Conservation (phyloP, 106 monocot species). For the Apostasia shenzhenica region DNA sequence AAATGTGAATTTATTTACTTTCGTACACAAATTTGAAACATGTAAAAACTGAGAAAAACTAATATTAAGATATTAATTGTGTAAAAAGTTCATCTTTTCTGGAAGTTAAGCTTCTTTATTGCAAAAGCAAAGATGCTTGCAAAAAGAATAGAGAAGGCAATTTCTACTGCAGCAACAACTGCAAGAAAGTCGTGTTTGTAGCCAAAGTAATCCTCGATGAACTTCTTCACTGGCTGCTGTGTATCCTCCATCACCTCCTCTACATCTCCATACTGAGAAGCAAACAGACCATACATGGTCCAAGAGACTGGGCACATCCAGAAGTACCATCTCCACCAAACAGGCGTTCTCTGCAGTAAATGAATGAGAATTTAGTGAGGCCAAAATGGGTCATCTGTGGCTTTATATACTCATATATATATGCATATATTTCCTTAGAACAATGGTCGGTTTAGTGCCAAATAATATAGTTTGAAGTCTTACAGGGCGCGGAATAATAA, state of each 20-base stretch:
- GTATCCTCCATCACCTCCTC: neutral
- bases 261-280: conserved; percentile 20
- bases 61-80: too few relatives aligned
- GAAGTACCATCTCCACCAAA: conserved; percentile 28
- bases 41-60: too few relatives aligned
- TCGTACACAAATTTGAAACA: too few relatives aligned
- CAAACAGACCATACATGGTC: conserved; percentile 20
- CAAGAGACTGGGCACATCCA: conserved; percentile 24
- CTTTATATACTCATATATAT: too few relatives aligned
- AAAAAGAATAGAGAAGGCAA: conserved; percentile 20
- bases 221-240: neutral
- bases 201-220: conserved; percentile 6
- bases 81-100: conserved; percentile 11
- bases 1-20: too few relatives aligned
- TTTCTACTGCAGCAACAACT: conserved; percentile 1
- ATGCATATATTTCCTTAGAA: too few relatives aligned
- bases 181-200: conserved; percentile 19
- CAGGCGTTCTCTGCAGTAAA: conserved; percentile 17
- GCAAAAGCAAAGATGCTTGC: conserved; percentile 18
- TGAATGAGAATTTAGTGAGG: neutral
- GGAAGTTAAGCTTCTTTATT: conserved; percentile 23
- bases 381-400: neutral
- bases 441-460: too few relatives aligned
- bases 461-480: neutral
- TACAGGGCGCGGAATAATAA: conserved; percentile 22